phyloP scores from a whole-genome alignment of 495 filamentous ascomycete genomes.

The Lepidopterella palustris region DNA sequence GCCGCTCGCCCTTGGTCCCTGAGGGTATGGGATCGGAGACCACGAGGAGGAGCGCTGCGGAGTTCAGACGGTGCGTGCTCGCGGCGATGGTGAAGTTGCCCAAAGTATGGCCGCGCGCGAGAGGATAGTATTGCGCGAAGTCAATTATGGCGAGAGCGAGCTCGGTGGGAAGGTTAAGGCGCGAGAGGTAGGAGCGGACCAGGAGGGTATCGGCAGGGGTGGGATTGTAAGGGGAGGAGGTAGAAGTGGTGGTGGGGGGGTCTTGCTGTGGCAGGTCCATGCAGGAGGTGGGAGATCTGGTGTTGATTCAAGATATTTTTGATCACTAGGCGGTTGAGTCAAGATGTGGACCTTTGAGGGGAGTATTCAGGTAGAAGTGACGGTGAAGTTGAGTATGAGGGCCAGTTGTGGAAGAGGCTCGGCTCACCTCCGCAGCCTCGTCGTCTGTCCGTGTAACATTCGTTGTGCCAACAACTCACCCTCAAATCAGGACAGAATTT shows the following conservation, averaged over 20 bases:
- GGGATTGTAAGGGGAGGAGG: not conserved
- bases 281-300: no score
- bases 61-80: not conserved
- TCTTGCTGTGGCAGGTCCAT: no score
- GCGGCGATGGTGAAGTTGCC: not conserved
- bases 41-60: not conserved
- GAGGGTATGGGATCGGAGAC: not conserved
- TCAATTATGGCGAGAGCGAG: slow-evolving; percentile 1
- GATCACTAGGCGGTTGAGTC: no score
- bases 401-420: no score
- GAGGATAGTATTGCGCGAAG: not conserved
- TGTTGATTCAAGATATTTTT: no score
- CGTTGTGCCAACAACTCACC: no score
- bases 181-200: not conserved
- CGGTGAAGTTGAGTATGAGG: no score
- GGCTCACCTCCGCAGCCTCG: no score
- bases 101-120: not conserved
- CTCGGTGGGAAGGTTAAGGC: not conserved
- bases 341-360: no score
- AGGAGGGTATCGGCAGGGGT: not conserved
- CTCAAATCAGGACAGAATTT: no score
- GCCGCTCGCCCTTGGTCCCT: not conserved
- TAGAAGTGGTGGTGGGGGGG: not conserved
- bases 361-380: no score
- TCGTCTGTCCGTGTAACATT: no score